phyloP scores from a whole-genome alignment of 305 asterid species.

The Fraxinus sp. region DNA sequence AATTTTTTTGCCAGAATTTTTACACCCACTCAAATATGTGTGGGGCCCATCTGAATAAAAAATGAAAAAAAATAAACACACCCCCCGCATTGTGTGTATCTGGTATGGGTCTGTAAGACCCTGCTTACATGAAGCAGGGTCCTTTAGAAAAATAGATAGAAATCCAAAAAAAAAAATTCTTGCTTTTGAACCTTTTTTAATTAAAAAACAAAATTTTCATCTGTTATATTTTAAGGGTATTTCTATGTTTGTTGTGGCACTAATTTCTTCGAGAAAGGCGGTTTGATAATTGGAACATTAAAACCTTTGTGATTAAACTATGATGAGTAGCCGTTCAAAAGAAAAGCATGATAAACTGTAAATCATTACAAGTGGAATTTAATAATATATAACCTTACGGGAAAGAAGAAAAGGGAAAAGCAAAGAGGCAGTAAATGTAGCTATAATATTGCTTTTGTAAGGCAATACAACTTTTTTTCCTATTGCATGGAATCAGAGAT shows the following conservation, averaged over 20 bases:
- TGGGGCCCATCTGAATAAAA: too few relatives aligned
- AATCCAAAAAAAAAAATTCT: not conserved
- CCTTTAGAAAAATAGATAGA: not conserved
- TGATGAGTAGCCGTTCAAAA: constrained; percentile 32
- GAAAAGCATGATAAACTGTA: constrained; percentile 51
- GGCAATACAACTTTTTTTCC: constrained; percentile 49
- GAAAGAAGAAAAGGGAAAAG: constrained; percentile 31
- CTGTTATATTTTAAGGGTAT: not conserved
- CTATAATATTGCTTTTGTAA: constrained; percentile 43
- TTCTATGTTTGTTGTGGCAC: not conserved
- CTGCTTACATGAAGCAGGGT: too few relatives aligned
- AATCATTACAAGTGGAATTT: constrained; percentile 33
- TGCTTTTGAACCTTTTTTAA: not conserved
- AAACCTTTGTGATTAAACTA: not conserved
- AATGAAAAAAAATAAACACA: too few relatives aligned
- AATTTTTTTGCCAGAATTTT: too few relatives aligned
- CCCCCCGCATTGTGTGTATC: too few relatives aligned
- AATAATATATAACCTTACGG: constrained; percentile 21
- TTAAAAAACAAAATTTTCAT: not conserved
- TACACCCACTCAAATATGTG: too few relatives aligned
- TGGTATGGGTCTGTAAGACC: too few relatives aligned
- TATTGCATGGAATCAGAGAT: constrained; percentile 37
- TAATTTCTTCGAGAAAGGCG: not conserved
- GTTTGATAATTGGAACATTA: not conserved
- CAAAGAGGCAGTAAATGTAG: constrained; percentile 17